Conservation (phyloP, 345 rosid species). For the Adansonia digitata region DNA sequence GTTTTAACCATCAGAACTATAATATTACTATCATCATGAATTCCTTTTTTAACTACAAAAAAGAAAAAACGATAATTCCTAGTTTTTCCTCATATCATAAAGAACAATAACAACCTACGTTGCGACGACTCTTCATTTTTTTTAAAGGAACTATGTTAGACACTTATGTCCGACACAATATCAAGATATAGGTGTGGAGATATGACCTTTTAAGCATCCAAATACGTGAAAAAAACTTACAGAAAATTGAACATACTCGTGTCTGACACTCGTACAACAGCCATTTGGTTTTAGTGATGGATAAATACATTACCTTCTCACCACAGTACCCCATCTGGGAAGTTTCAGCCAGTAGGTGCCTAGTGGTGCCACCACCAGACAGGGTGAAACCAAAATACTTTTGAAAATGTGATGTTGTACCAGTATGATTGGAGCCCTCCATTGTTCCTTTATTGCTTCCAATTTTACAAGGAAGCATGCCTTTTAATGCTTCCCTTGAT, state of each 20-base stretch:
- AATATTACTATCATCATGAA: not conserved
- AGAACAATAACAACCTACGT: too few species aligned
- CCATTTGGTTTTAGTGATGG: too few species aligned
- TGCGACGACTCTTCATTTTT: too few species aligned
- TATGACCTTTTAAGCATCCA: too few species aligned
- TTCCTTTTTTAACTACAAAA: not conserved
- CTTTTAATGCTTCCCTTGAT: constrained; percentile 17
- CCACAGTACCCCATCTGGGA: constrained; percentile 43
- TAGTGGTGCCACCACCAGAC: constrained; percentile 25
- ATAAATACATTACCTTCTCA: constrained; percentile 29
- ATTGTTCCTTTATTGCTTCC: not conserved
- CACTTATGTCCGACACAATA: too few species aligned
- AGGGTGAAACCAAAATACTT: constrained; percentile 23
- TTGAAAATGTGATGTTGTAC: constrained; percentile 43
- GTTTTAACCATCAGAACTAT: not conserved
- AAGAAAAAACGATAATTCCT: not conserved
- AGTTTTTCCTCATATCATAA: not conserved
- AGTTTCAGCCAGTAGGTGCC: constrained; percentile 49
- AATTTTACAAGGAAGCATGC: constrained; percentile 50
- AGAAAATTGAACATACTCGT: too few species aligned
- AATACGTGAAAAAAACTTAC: too few species aligned
- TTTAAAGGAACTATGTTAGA: not conserved
- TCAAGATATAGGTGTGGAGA: too few species aligned
- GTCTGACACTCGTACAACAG: too few species aligned
- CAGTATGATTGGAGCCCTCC: constrained; percentile 18